Base-by-base conservation (phyloP, 192 early-diverging fungal species). In the Tieghemiomyces parasiticus region DNA sequence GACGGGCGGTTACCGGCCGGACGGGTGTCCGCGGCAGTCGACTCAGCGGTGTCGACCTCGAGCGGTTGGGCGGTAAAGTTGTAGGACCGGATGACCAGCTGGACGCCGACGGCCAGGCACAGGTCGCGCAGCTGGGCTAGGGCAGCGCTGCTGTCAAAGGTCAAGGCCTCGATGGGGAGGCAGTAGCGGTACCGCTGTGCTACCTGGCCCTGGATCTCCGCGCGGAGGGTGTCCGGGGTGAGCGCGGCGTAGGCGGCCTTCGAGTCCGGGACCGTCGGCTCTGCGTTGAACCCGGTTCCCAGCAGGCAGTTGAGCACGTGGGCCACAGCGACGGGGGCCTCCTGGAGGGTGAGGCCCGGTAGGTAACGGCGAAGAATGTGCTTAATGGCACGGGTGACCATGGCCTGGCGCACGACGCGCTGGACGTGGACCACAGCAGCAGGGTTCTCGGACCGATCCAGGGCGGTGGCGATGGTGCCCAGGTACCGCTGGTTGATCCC, bases 401-500 rank as follows among this genome's bases (percentile, higher is more conserved):
- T 95, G 73, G 97, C 93, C 63, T 87, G 81, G 26, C 86, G 58
- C 30, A 88, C 78, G 34, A 94, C 68, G 3, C 81, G 74, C 63
- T 81, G 53, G 35, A 73, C 63, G 51, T 51, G 14, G 19, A n/a
- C 35, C 25, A 65, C 47, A 3, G 13, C 19, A 12, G 26, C 26
- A 2, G 31, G 32, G 14, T 80, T 85, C 20, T 75, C 64, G 55
- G 77, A 67, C 26, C 78, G 62, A 8, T 89, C 76, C 33, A 93
- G 72, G 25, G 86, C 60, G 38, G 71, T 56, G 22, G 81, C 81
- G 3, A 94, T 76, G 46, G 71, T 78, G 10, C 93, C 94, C 25
- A 99, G 77, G 64, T 95, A 97, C 32, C 95, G 82, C 89, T 97
- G 95, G 71, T 97, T 95, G 72, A 99, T 85, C 61, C 95, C 95